Evolutionary conservation across 768 basidiomycete species (phyloP).

Genomic region (Russula earlei): DNA sequence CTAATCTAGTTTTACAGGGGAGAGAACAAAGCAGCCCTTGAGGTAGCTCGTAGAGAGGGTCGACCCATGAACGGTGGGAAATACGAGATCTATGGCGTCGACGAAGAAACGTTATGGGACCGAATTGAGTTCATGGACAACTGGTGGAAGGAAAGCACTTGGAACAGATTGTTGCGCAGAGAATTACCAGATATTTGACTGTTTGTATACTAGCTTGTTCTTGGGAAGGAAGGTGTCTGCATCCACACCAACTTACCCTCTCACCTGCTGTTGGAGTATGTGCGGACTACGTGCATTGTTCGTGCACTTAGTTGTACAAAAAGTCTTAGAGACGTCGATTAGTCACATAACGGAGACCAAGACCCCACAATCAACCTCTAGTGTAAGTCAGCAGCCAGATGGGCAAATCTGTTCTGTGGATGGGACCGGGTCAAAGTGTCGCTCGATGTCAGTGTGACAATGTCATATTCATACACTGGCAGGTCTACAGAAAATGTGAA

Average conservation of each 20-base stretch:
- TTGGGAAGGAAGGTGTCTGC: neutral
- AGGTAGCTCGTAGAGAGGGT: conserved; percentile 72
- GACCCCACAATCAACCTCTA: no score
- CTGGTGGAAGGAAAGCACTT: conserved; percentile 91
- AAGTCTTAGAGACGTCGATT: no score
- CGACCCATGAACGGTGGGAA: conserved; percentile 54
- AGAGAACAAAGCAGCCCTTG: conserved; percentile 72
- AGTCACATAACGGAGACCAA: neutral
- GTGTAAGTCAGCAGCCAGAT: no score
- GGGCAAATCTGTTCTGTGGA: neutral
- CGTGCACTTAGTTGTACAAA: neutral
- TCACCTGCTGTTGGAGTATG: no score
- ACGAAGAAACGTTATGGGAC: conserved; percentile 81
- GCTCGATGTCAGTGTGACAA: neutral
- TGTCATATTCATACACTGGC: neutral
- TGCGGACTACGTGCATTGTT: no score
- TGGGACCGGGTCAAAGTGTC: neutral
- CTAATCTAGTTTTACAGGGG: conserved; percentile 38
- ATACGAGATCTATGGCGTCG: conserved; percentile 80
- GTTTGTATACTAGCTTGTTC: neutral
- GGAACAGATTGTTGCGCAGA: conserved; percentile 70
- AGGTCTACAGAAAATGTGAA: neutral
- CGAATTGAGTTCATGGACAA: conserved; percentile 74
- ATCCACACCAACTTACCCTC: no score
- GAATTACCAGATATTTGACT: conserved; percentile 67